Base-by-base conservation (phyloP, 2,329 filamentous ascomycete species). In the Stagonosporopsis cucurbitacearum region DNA sequence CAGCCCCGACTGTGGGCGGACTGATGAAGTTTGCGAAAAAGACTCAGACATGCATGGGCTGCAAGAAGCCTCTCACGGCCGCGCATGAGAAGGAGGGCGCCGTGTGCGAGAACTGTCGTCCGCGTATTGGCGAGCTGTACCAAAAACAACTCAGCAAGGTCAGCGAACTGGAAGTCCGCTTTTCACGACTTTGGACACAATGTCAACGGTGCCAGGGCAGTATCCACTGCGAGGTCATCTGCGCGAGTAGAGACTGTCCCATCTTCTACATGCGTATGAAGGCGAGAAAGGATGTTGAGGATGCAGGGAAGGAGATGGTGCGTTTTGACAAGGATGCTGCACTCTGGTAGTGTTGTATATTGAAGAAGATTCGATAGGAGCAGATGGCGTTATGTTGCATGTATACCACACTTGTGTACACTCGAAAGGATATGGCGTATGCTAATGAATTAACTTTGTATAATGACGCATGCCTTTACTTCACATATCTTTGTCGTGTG, bases 251-350 rank as follows among this genome's bases (percentile, higher is more conserved):
- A 75, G 95, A 99, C 80, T 99, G 95, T 73, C 95, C 95, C 1
- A 99, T 99, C 70, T 99, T 99, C 77, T 99, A 99, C 77, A 99
- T 99, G 95, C 88, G 95, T 4, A 99, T 99, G 95, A 99, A 99
- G 83, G 94, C 94, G 28, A 96, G 97, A 84, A 99, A 99, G 82
- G 95, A 99, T 75, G 88, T 98, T 35, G 94, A 98, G 76, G 95
- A 99, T 79, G 89, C 88, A 1, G 92, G 93, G 54, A 96, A 92
- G 79, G 95, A 99, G 76, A 77, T 99, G 68, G 85, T 85, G 66
- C 82, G 95, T 67, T 99, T 99, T 77, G 95, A 99, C 78, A 85
- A 87, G 62, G 93, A 96, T 77, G 85, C 87, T 68, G 88, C 89
- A 53, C 85, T 91, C 25, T 88, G 85, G 85, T 87, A 63, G 57